These are phyloP conservation scores for Fragilariopsis cylindrus DNA, from an alignment of 108 stramenopile species.

Conservation along the genomic window DNA sequence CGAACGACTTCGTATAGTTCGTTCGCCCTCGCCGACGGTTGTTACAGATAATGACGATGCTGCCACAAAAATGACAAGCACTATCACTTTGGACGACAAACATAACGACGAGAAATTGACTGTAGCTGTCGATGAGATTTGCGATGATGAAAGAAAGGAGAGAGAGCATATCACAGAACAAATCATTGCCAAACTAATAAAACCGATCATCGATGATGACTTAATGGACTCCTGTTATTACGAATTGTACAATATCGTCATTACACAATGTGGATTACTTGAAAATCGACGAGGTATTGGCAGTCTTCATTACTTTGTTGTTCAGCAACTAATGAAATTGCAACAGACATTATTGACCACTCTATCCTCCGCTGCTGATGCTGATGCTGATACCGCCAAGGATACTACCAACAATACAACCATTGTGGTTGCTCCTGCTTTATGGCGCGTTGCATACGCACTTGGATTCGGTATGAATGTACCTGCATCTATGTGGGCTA, in stretches of 20 bases:
- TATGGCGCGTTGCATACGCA: slow-evolving; percentile 44
- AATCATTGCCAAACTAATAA: slow-evolving; percentile 45
- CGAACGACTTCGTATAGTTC: slow-evolving; percentile 40
- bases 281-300: slow-evolving; percentile 53
- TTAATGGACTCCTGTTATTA: slow-evolving; percentile 25
- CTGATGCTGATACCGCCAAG: not conserved
- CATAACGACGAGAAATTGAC: not conserved
- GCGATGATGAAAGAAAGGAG: slow-evolving; percentile 5
- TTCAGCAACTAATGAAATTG: slow-evolving; percentile 23
- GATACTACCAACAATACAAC: not conserved
- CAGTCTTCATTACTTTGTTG: slow-evolving; percentile 57
- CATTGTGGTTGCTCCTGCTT: not conserved
- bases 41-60: not conserved
- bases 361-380: not conserved
- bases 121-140: slow-evolving; percentile 15
- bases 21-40: not conserved
- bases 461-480: slow-evolving; percentile 51
- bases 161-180: slow-evolving; percentile 29
- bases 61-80: not conserved
- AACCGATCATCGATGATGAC: slow-evolving; percentile 21
- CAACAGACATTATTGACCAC: slow-evolving; percentile 9
- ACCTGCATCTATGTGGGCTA: slow-evolving; percentile 31
- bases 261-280: slow-evolving; percentile 61
- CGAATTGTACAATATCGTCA: slow-evolving; percentile 56
- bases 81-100: not conserved